These are phyloP conservation scores for Elaeis oleifera DNA, from an alignment of 202 grass and related monocot genomes.

Conservation along the genomic window DNA sequence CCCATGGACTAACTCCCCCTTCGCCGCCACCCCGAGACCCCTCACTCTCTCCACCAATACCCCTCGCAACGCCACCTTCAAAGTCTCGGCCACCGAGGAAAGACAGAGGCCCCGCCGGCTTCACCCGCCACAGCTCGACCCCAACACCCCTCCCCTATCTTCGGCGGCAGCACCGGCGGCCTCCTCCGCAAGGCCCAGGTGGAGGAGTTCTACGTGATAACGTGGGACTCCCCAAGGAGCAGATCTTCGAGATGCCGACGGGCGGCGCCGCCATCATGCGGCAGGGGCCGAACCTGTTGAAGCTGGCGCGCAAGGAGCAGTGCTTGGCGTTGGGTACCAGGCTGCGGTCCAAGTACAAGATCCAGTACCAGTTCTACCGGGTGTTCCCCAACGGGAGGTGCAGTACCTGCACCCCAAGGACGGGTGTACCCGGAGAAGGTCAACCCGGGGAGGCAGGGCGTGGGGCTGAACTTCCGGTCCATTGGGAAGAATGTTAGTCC, in stretches of 20 bases:
- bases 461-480: conserved; percentile 54
- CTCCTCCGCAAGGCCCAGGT: conserved; percentile 97
- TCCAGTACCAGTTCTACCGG: conserved; percentile 99
- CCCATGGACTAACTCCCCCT: background rate
- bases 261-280: conserved; percentile 95
- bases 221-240: conserved; percentile 92
- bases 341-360: conserved; percentile 96
- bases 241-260: conserved; percentile 96
- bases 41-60: background rate
- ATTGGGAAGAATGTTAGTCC: conserved; percentile 93
- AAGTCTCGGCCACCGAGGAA: conserved; percentile 19
- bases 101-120: conserved; percentile 41
- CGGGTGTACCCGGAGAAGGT: conserved; percentile 98
- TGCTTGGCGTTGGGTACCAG: conserved; percentile 77
- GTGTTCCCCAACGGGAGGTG: conserved; percentile 98
- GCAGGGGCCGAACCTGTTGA: conserved; percentile 83
- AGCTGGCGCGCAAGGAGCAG: conserved; percentile 95
- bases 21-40: too few species aligned
- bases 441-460: conserved; percentile 81
- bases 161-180: conserved; percentile 91
- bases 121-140: conserved; percentile 97
- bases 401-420: conserved; percentile 99
- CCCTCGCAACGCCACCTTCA: conserved; percentile 12
- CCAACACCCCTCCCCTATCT: conserved; percentile 92
- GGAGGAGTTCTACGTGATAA: conserved; percentile 99